Conservation (phyloP, 768 basidiomycete species). For the Amanita pallidorosea region DNA sequence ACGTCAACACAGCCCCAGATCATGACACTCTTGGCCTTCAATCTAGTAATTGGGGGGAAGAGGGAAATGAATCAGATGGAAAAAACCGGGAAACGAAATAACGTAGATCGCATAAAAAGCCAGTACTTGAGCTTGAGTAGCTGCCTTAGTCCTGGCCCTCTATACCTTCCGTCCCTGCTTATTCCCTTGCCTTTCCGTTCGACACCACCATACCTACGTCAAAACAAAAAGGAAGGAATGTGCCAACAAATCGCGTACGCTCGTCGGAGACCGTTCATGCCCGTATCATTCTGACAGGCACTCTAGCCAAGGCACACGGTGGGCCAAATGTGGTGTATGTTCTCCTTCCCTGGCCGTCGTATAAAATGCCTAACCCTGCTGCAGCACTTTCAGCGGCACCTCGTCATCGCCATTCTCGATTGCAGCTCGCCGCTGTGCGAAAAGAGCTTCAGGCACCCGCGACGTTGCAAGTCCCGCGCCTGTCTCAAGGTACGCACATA, state of each 20-base stretch:
- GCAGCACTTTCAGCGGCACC: slow-evolving; percentile 73
- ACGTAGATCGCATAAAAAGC: not conserved
- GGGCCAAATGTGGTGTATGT: slow-evolving; percentile 59
- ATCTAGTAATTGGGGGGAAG: not conserved
- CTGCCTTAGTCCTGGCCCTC: not conserved
- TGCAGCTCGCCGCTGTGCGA: slow-evolving; percentile 58
- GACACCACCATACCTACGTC: not conserved
- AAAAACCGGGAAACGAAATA: not conserved
- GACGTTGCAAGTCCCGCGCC: slow-evolving; percentile 36
- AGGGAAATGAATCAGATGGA: not conserved
- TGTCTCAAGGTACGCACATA: slow-evolving; percentile 45
- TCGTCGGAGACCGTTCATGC: not conserved
- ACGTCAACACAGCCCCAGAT: slow-evolving; percentile 1
- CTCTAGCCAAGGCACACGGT: slow-evolving; percentile 63
- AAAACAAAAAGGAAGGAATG: slow-evolving; percentile 27
- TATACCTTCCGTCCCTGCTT: not conserved
- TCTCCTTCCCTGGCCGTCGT: slow-evolving; percentile 6
- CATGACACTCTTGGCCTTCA: not conserved
- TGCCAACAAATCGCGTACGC: slow-evolving; percentile 72
- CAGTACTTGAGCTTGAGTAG: not conserved
- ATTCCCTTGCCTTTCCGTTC: too few relatives aligned
- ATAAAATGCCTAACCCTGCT: not conserved
- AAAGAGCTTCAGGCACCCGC: slow-evolving; percentile 50
- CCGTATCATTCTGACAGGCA: slow-evolving; percentile 4
- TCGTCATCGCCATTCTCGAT: slow-evolving; percentile 65